Evolutionary conservation across 805 yeast genomes (phyloP), one percentile per base, ranked within the genome.

Genomic region (Isabelozyma gotoi): DNA sequence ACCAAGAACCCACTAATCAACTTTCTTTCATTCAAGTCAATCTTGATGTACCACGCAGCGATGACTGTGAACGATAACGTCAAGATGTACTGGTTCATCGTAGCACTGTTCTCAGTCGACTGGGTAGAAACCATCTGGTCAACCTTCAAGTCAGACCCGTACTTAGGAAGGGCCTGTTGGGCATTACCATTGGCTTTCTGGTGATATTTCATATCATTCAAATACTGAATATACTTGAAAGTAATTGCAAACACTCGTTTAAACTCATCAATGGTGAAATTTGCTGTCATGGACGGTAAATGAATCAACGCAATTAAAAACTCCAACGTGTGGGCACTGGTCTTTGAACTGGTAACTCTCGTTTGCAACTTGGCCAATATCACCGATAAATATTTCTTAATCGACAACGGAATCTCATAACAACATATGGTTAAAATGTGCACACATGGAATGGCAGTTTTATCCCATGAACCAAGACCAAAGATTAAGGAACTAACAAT

Each of bases 181-280:
- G 17, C 39, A 8, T 38, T 17, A 5, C 46, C 42, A 29, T 47
- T 40, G 19, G 60, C 19, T 40, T 48, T 41, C 49, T 42, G 15
- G 56, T 68, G 50, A 39, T 60, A 50, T 48, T 67, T 50, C 43
- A 62, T 56, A 51, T 85, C 90, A 40, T 76, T 71, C 2, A 88
- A 80, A 55, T 82, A 83, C 55, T 86, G 88, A 42, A 88, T 84
- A 52, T 82, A 84, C 52, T 84, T 83, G 67, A 89, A 86, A 1
- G 90, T 84, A 58, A 89, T 85, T 2, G 87, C 96, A 67, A 89
- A 87, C 2, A 88, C 88, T 38, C 90, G 72, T 53, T 82, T 84
- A 59, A 76, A 85, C 52, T 89, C 96, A 39, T 86, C 94, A 15
- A 76, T 73, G 3, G 87, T 85, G 57, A 88, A 84, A 53, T 84